Conservation (phyloP, 352 stramenopile genomes). For the Bremia lactucae region DNA sequence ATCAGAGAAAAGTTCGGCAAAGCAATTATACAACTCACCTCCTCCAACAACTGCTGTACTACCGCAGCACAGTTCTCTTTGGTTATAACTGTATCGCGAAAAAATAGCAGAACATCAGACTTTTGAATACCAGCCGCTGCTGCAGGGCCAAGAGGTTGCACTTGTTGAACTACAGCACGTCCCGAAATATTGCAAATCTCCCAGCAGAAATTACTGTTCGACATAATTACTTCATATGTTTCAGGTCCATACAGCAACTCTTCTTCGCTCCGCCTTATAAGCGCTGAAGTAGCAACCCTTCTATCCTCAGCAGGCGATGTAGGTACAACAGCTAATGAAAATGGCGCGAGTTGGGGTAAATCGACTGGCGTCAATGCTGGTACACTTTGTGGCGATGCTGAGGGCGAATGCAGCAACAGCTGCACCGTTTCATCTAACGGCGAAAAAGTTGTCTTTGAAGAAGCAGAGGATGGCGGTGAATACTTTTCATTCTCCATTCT, state of each 20-base stretch:
- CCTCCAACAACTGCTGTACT: slow-evolving; percentile 64
- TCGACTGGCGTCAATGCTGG: slow-evolving; percentile 37
- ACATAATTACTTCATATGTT: slow-evolving; percentile 78
- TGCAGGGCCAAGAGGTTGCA: slow-evolving; percentile 51
- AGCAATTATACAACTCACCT: slow-evolving; percentile 28
- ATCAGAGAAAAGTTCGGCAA: not conserved
- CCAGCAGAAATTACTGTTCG: slow-evolving; percentile 64
- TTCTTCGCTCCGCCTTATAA: slow-evolving; percentile 10
- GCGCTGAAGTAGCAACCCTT: not conserved
- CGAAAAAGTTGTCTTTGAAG: slow-evolving; percentile 7
- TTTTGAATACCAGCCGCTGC: slow-evolving; percentile 71
- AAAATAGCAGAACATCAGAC: slow-evolving; percentile 71
- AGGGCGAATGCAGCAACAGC: slow-evolving; percentile 23
- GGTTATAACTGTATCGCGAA: slow-evolving; percentile 59
- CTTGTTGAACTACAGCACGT: slow-evolving; percentile 68
- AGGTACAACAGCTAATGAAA: slow-evolving; percentile 17
- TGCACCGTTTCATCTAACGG: slow-evolving; percentile 14
- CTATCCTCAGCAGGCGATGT: slow-evolving; percentile 2
- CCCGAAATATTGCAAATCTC: slow-evolving; percentile 81
- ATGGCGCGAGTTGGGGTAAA: slow-evolving; percentile 42
- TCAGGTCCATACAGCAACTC: slow-evolving; percentile 46
- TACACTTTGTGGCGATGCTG: slow-evolving; percentile 23
- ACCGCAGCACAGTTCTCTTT: slow-evolving; percentile 68
- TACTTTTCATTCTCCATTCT: slow-evolving; percentile 14
- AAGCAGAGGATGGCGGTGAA: slow-evolving; percentile 6